Evolutionary conservation across 176 grass and related monocot genomes (phyloP), one percentile per base, ranked within the genome.

Genomic region (Aegilops bicornis): DNA sequence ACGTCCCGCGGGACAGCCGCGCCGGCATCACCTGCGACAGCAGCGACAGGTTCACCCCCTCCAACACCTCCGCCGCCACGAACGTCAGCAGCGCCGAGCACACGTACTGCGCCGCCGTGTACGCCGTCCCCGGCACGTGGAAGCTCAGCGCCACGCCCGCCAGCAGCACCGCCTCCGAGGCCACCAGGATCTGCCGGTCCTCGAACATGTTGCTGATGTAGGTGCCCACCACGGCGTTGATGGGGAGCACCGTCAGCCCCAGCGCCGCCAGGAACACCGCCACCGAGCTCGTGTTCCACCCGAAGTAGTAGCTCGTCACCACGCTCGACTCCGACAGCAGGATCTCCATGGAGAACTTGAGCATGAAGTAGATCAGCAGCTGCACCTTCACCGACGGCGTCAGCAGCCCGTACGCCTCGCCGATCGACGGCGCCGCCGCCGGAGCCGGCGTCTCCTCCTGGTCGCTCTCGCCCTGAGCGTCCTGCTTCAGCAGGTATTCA

Each of bases 161-260:
- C 25, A 76, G 73, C 25, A 76, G 73, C 73, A 54, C 73, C 3
- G 48, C 8, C 73, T 76, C 73, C 25, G 73, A 76, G 45, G 73
- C 73, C 45, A 76, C 8, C 1, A 76, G 73, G 73, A 76, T 76
- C 73, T 76, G 73, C 73, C 73, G 14, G 43, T 76, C 73, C 73
- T 76, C 73, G 15, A 76, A 76, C 73, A 76, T 76, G 73, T 76
- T 76, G 45, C 73, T 76, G 73, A 76, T 76, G 73, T 76, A 76
- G 15, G 45, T 76, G 73, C 73, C 73, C 8, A 76, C 45, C 7
- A 76, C 45, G 8, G 73, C 73, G 16, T 76, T 76, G 73, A 76
- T 29, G 45, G 73, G 73, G 45, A 76, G 73, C 23, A 76, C 73
- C 0, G 73, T 76, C 15, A 76, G 42, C 3, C 73, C 73, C 15